Base-by-base conservation (phyloP, 106 monocot genomes). In the Hemerocallis citrina region DNA sequence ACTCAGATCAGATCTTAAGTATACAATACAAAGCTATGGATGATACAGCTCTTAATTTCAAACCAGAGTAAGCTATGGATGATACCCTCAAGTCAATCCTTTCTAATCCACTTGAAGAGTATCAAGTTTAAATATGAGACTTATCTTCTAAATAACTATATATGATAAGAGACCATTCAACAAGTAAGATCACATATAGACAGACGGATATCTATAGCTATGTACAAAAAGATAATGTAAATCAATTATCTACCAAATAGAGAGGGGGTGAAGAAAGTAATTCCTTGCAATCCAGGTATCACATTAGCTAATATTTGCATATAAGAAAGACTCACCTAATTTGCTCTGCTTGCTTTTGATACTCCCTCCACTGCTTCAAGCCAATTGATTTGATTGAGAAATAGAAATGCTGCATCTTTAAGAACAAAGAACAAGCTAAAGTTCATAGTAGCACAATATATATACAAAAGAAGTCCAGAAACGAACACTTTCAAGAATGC, bases 131-230 rank as follows among this genome's bases (percentile, higher is more conserved):
- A 15, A 43, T 29, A 1, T 20, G 3, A 61, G 42, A 42, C 61
- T 61, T 39, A 13, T 15, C 23, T 38, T 27, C 19, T 13, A 23
- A 25, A 61, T 14, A 61, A 61, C 40, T 41, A 24, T 42, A 59
- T 56, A 3, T 52, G 29, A 59, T 56, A 3, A 29, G 29, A 31
- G 35, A 57, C 57, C 35, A 22, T 2, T 38, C 35, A 59, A 24
- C 24, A 21, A 22, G 38, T 9, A 21, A 37, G 8, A 38, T 23
- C 61, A 40, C 61, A 61, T 61, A 42, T 42, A 42, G 9, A 41
- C 41, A 28, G 61, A 34, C 34, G 54, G 54, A 54, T 54, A n/a
- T 54, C 16, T 54, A 25, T 28, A 41, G 24, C 16, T 61, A 40
- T 24, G 22, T 41, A 16, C 39, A 61, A 61, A 39, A 60, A 40